Conservation (phyloP, 2,329 filamentous ascomycete genomes). For the Sordariomycetes sp. region DNA sequence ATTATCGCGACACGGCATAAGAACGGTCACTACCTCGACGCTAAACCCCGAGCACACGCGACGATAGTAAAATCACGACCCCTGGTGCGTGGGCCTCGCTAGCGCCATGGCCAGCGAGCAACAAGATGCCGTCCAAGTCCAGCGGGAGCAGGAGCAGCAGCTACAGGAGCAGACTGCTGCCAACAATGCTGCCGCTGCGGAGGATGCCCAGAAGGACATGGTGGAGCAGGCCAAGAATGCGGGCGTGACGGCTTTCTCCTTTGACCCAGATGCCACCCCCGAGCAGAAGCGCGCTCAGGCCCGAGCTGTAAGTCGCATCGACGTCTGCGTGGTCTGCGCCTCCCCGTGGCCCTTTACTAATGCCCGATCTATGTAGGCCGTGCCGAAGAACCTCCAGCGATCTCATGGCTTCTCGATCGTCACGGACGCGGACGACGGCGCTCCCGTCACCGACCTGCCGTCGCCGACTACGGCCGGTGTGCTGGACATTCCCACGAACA, state of each 20-base stretch:
- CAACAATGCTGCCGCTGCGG: conserved; percentile 41
- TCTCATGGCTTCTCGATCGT: conserved; percentile 56
- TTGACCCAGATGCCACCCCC: conserved; percentile 71
- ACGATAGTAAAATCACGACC: background rate
- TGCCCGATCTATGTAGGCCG: conserved; percentile 26
- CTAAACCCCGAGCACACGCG: background rate
- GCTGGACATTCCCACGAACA: conserved; percentile 37
- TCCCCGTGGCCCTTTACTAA: conserved; percentile 4
- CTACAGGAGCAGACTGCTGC: conserved; percentile 24
- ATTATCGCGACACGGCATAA: background rate
- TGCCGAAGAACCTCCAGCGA: conserved; percentile 52
- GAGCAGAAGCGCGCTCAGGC: conserved; percentile 78
- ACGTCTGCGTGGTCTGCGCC: conserved; percentile 5
- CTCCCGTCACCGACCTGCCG: conserved; percentile 64
- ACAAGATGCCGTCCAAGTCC: conserved; percentile 45
- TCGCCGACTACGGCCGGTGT: conserved; percentile 58
- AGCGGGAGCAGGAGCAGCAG: conserved; percentile 61
- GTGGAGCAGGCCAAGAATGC: conserved; percentile 67
- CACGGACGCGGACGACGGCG: conserved; percentile 64
- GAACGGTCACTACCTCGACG: background rate
- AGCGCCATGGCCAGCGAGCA: conserved; percentile 2
- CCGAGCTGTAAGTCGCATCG: conserved; percentile 48
- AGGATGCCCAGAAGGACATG: conserved; percentile 60
- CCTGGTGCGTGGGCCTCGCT: background rate
- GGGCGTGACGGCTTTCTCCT: conserved; percentile 69